Conservation (phyloP, 139 green algal species). For the Pleodorina starrii region DNA sequence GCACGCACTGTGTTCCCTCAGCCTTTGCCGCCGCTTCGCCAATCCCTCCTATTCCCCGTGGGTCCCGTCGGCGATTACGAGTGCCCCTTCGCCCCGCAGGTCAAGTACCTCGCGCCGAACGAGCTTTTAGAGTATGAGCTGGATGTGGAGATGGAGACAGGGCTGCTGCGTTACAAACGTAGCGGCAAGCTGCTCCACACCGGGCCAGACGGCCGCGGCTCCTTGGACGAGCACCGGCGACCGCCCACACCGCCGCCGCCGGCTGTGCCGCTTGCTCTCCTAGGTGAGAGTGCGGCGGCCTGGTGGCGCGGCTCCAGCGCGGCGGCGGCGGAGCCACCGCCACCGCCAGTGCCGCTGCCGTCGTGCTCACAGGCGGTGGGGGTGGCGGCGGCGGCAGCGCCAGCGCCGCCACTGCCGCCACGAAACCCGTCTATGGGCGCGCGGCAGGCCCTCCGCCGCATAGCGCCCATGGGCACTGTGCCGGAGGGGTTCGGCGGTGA, state of each 20-base stretch:
- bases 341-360: not conserved
- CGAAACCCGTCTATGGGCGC: not conserved
- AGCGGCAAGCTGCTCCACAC: slow-evolving; percentile 67
- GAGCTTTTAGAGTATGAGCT: slow-evolving; percentile 65
- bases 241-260: slow-evolving; percentile 8
- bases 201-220: slow-evolving; percentile 14
- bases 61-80: no score
- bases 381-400: not conserved
- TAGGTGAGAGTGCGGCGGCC: not conserved
- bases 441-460: not conserved
- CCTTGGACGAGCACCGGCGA: slow-evolving; percentile 34
- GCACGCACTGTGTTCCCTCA: no score
- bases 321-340: not conserved
- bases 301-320: slow-evolving; percentile 22
- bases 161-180: slow-evolving; percentile 59
- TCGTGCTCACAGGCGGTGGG: not conserved
- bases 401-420: not conserved
- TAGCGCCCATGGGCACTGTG: not conserved
- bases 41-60: no score
- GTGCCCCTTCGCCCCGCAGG: slow-evolving; percentile 16
- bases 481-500: not conserved
- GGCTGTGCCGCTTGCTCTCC: slow-evolving; percentile 29
- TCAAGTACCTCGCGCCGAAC: slow-evolving; percentile 62
- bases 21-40: no score
- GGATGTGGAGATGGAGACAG: slow-evolving; percentile 53